Evolutionary conservation across 139 green algal species (phyloP), one percentile per base, ranked within the genome.

Genomic region (Tetradesmus obliquus): DNA sequence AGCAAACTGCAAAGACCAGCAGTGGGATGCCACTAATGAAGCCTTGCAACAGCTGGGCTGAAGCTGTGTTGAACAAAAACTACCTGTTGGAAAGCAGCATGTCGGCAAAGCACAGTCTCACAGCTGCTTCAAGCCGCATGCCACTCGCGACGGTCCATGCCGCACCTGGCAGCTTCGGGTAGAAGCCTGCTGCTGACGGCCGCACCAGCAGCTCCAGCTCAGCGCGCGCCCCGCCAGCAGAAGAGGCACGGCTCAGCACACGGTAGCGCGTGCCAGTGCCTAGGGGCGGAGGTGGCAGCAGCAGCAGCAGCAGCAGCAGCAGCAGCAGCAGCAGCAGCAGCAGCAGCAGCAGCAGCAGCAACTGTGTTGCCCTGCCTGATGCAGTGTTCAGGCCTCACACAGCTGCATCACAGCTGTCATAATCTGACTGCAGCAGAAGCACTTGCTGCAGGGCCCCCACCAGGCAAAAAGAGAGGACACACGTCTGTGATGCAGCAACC

Each of bases 201-300:
- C 86, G 10, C 12, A 69, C 53, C 80, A 84, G 53, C 76, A 82
- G 76, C 76, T 82, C 76, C 76, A 82, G 24, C 76, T 82, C 76
- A 53, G 24, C n/a, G 7, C 24, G 24, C 7, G 24, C 24, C 8
- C 76, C 76, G 22, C 76, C 76, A 51, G 76, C 24, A 53, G n/a
- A 53, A 9, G 76, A 51, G 53, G n/a, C 15, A n/a, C 57, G 60
- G 69, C 62, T 20, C 22, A 84, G 62, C 54, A 32, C 20, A 20
- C 62, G 20, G 55, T 89, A 60, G 6, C 62, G 32, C 20, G 45
- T 88, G 57, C 45, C 80, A 58, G 22, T 58, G 51, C 45, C 80
- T 62, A 45, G 32, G 32, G 32, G 32, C 32, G 32, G 32, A 45
- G 32, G 32, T 45, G 32, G 51, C 80, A 84, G 79, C 72, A 80